Conservation (phyloP, 768 basidiomycete species). For the Kwoniella sp. region DNA sequence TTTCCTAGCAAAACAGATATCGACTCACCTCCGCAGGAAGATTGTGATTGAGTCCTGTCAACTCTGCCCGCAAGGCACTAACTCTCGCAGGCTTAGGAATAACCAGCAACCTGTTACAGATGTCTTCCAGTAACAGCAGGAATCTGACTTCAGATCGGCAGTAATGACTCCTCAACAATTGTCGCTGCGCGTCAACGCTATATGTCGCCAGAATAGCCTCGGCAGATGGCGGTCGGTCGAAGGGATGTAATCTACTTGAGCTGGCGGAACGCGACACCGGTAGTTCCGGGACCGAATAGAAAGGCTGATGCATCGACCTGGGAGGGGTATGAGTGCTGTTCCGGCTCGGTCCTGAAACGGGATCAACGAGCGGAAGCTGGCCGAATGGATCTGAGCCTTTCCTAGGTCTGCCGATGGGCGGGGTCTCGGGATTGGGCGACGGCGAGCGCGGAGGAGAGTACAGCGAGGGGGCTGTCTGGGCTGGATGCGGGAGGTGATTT, state of each 20-base stretch:
- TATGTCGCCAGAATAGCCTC: slow-evolving; percentile 69
- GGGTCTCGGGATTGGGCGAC: slow-evolving; percentile 13
- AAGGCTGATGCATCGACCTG: slow-evolving; percentile 36
- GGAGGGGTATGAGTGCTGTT: slow-evolving; percentile 9
- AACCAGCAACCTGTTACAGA: slow-evolving; percentile 85
- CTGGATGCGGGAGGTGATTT: slow-evolving; percentile 14
- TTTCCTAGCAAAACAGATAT: too few relatives aligned
- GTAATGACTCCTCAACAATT: slow-evolving; percentile 80
- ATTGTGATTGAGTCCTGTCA: slow-evolving; percentile 93
- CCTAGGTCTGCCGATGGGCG: slow-evolving; percentile 13
- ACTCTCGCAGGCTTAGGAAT: slow-evolving; percentile 92
- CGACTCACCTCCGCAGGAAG: slow-evolving; percentile 84
- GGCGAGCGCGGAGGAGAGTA: slow-evolving; percentile 24
- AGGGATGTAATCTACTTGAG: slow-evolving; percentile 31
- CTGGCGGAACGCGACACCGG: slow-evolving; percentile 24
- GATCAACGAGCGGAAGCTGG: slow-evolving; percentile 21
- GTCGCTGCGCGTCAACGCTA: slow-evolving; percentile 67
- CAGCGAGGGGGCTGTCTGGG: slow-evolving; percentile 33
- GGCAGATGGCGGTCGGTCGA: slow-evolving; percentile 43
- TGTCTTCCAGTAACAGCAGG: slow-evolving; percentile 82
- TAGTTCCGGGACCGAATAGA: slow-evolving; percentile 50
- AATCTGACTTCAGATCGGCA: slow-evolving; percentile 91
- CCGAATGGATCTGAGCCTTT: slow-evolving; percentile 47
- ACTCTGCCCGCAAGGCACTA: slow-evolving; percentile 91
- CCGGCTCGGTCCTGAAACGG: slow-evolving; percentile 12